Evolutionary conservation across 805 yeast genomes (phyloP).

Genomic region (Candida broadrunensis): DNA sequence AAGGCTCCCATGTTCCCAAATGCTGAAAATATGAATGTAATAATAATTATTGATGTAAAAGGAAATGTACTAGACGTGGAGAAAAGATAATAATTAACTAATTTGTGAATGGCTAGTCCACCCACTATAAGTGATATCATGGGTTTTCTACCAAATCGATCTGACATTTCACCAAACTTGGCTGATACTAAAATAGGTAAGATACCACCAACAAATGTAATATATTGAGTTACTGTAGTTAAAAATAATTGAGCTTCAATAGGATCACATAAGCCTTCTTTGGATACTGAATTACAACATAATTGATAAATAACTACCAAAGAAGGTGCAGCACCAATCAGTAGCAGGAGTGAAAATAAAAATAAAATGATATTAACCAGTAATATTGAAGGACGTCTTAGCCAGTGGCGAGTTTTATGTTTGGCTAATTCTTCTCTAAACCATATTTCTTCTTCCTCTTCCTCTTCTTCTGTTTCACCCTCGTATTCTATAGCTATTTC

Average conservation of each 20-base stretch:
- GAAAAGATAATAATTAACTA: conserved; percentile 19
- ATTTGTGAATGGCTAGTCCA: not conserved
- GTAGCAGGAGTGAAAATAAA: not conserved
- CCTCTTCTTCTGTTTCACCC: too few relatives aligned
- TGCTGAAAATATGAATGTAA: conserved; percentile 40
- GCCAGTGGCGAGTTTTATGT: conserved; percentile 43
- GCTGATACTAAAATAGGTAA: conserved; percentile 48
- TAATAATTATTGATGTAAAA: conserved; percentile 20
- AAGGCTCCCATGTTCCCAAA: conserved; percentile 53
- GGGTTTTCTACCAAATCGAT: conserved; percentile 28
- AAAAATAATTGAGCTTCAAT: conserved; percentile 27
- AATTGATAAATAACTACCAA: not conserved
- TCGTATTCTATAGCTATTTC: too few relatives aligned
- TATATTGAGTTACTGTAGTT: conserved; percentile 45
- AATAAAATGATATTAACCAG: conserved; percentile 36
- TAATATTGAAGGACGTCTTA: conserved; percentile 49
- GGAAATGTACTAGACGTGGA: conserved; percentile 25
- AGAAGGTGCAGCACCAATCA: not conserved
- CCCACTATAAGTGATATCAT: conserved; percentile 9
- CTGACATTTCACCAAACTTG: conserved; percentile 33
- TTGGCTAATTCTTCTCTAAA: conserved; percentile 40
- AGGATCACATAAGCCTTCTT: conserved; percentile 20
- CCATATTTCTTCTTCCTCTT: conserved; percentile 39
- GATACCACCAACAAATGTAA: conserved; percentile 37
- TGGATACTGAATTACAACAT: not conserved